Conservation (phyloP, 2,329 filamentous ascomycete genomes). For the Trichoderma citrinoviride region DNA sequence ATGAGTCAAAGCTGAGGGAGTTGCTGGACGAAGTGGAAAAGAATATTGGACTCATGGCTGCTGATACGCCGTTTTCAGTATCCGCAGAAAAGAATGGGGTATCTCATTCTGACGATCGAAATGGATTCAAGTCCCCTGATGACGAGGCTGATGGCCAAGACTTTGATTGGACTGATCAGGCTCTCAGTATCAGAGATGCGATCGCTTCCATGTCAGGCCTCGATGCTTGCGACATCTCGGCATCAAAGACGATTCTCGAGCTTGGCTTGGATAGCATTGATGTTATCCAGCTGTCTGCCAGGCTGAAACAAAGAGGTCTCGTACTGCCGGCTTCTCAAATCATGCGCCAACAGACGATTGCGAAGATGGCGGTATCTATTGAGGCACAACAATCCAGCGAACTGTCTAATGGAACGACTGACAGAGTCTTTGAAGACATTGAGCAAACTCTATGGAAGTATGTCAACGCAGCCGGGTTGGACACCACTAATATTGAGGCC, state of each 20-base stretch:
- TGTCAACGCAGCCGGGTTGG: slow-evolving; percentile 35
- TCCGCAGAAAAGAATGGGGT: neutral
- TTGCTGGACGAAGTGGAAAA: slow-evolving; percentile 44
- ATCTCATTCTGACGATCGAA: neutral
- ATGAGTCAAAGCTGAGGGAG: slow-evolving; percentile 30
- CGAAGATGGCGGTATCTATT: slow-evolving; percentile 47
- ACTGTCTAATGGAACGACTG: neutral
- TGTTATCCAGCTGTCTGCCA: slow-evolving; percentile 76
- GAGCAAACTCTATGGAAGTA: slow-evolving; percentile 39
- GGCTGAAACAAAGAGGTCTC: slow-evolving; percentile 61
- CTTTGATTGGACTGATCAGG: slow-evolving; percentile 59
- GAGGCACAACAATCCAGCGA: neutral
- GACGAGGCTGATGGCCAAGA: neutral
- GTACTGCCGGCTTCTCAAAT: slow-evolving; percentile 70
- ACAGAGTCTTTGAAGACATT: slow-evolving; percentile 25
- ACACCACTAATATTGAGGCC: slow-evolving; percentile 48
- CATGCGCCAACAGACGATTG: slow-evolving; percentile 68
- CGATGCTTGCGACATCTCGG: slow-evolving; percentile 49
- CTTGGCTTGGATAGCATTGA: slow-evolving; percentile 92
- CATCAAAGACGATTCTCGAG: slow-evolving; percentile 68
- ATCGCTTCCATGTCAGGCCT: slow-evolving; percentile 62
- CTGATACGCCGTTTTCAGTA: neutral
- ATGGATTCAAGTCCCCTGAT: neutral
- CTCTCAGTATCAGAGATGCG: slow-evolving; percentile 55
- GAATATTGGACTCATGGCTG: slow-evolving; percentile 20